A percentile compares a stretch with the other conserved stretches of the same genome.
These are phyloP conservation scores for Viridothelium virens DNA, from an alignment of 495 filamentous ascomycete species.

Conservation along the genomic window DNA sequence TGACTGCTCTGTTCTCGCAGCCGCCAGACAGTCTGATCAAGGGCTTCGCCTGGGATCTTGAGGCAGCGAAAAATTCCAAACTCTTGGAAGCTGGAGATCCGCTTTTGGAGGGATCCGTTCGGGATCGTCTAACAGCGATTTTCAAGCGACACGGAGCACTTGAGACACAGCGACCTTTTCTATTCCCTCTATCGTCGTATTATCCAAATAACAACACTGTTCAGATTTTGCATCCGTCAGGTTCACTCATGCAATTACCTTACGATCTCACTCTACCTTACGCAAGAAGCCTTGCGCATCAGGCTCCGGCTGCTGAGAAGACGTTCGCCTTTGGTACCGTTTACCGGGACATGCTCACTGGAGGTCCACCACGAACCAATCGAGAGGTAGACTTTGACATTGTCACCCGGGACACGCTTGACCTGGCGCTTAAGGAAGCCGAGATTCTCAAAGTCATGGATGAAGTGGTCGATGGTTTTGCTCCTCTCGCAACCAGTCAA, in stretches of 20 bases:
- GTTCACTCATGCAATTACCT: slow-evolving; percentile 79
- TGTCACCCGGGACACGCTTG: slow-evolving; percentile 64
- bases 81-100: slow-evolving; percentile 54
- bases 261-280: slow-evolving; percentile 87
- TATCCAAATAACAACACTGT: slow-evolving; percentile 64
- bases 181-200: slow-evolving; percentile 75
- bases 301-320: slow-evolving; percentile 57
- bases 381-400: slow-evolving; percentile 96
- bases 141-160: slow-evolving; percentile 92
- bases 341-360: slow-evolving; percentile 70
- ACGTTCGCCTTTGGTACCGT: slow-evolving; percentile 86
- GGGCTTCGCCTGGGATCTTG: slow-evolving; percentile 81
- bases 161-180: slow-evolving; percentile 59
- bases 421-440: slow-evolving; percentile 85
- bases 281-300: slow-evolving; percentile 72
- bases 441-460: slow-evolving; percentile 92
- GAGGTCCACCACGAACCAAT: slow-evolving; percentile 70
- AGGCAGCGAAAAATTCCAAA: slow-evolving; percentile 37
- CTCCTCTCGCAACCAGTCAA: slow-evolving; percentile 55
- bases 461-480: slow-evolving; percentile 78
- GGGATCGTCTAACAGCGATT: slow-evolving; percentile 64
- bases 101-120: slow-evolving; percentile 64
- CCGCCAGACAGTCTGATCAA: slow-evolving; percentile 52
- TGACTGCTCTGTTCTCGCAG: slow-evolving; percentile 71
- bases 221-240: slow-evolving; percentile 70